Percentiles rank a stretch among this genome's conserved stretches.
Evolutionary conservation across 352 stramenopile genomes (phyloP).

Genomic region (Phytophthora quininea): DNA sequence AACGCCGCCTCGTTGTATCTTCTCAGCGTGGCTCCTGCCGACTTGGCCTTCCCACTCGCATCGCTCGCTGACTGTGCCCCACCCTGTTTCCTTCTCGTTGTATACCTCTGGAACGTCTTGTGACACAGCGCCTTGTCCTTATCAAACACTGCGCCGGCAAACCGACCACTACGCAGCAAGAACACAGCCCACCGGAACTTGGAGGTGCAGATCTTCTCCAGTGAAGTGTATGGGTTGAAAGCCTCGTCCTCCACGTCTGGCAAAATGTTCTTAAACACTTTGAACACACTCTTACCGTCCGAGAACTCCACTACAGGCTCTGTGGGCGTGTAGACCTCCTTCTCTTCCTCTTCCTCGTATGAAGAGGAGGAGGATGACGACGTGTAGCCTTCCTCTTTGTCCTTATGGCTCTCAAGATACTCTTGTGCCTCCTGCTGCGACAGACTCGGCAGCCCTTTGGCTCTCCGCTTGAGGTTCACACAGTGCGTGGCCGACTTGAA

Average conservation of each 20-base stretch:
- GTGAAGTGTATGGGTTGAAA: conserved; percentile 65
- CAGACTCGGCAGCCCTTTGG: conserved; percentile 53
- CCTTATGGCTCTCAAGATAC: conserved; percentile 27
- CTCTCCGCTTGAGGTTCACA: conserved; percentile 81
- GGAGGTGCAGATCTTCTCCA: conserved; percentile 56
- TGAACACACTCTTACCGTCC: conserved; percentile 76
- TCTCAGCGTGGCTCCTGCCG: conserved; percentile 91
- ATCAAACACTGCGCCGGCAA: conserved; percentile 91
- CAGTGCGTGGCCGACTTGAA: conserved; percentile 88
- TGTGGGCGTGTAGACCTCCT: conserved; percentile 49
- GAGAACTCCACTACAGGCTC: conserved; percentile 85
- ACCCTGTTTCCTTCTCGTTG: conserved; percentile 92
- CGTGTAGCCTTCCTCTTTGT: conserved; percentile 27
- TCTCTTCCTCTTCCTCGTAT: conserved; percentile 55
- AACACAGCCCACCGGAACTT: conserved; percentile 87
- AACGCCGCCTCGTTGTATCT: conserved; percentile 92
- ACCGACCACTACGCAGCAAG: conserved; percentile 91
- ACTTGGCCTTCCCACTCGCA: conserved; percentile 88
- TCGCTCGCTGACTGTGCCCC: conserved; percentile 92
- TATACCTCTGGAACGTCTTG: conserved; percentile 94
- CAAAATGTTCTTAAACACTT: conserved; percentile 82
- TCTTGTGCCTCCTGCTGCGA: conserved; percentile 43
- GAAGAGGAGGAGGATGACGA: conserved; percentile 51
- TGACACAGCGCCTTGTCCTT: conserved; percentile 90
- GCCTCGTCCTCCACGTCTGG: conserved; percentile 45